Evolutionary conservation across 2,329 filamentous ascomycete species (phyloP), one percentile per base, ranked within the genome.

Genomic region (Zymoseptoria brevis): DNA sequence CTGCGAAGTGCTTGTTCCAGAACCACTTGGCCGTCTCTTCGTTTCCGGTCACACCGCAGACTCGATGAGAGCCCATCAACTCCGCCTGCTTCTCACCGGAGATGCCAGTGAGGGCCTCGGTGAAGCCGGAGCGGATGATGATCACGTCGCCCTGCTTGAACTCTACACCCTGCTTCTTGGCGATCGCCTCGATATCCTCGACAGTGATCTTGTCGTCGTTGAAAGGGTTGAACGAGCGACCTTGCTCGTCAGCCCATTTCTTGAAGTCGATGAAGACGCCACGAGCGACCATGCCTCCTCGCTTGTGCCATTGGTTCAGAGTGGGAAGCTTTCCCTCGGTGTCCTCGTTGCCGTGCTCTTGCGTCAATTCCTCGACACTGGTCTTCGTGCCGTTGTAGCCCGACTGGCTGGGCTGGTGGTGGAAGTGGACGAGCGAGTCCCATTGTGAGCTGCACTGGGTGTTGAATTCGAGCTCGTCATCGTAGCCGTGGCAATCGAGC

Each of bases 251-350:
- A 1, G 85, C 84, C 80, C 86, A 89, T 8, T 72, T 64, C 54
- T 75, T 76, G 57, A 79, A 84, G 67, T 86, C 83, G 55, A 86
- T 75, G 19, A 86, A 72, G 0, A 85, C 79, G 4, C 81, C 83
- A 1, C 83, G 75, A 0, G 76, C 81, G 3, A 81, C 80, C 8
- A 84, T 66, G 1, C 80, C 81, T 26, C 81, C 82, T 1, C 73
- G 73, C 2, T 72, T 63, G 61, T 82, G 80, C 81, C 80, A 83
- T 64, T 82, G 69, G 53, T 73, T 66, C 13, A 73, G 58, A 8
- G 71, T 73, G 5, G 71, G 70, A 5, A 72, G 53, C 22, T 66
- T 66, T 53, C 62, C 58, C 2, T 65, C 69, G 13, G 67, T 60
- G 41, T 59, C 63, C 13, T 69, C 69, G 16, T 68, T 58, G 19